Evolutionary conservation across 2,329 filamentous ascomycete species (phyloP).

Genomic region (Xylariaceae sp.): DNA sequence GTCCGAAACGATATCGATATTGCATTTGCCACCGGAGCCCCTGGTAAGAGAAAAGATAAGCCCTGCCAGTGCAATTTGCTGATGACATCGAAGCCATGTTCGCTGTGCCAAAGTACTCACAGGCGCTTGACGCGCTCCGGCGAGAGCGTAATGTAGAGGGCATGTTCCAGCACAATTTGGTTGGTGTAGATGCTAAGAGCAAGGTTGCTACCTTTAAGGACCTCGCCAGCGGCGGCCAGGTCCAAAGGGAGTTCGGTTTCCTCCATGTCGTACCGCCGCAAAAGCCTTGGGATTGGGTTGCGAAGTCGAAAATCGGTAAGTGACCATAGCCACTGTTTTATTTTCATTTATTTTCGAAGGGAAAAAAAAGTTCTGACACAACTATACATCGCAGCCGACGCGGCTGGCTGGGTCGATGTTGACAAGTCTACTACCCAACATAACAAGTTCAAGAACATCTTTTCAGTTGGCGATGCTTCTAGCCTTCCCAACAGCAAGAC

Average conservation of each 20-base stretch:
- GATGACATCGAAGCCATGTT: slow-evolving; percentile 29
- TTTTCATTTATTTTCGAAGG: too few species aligned
- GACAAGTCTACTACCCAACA: slow-evolving; percentile 30
- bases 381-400: slow-evolving; percentile 46
- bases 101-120: slow-evolving; percentile 34
- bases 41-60: slow-evolving; percentile 14
- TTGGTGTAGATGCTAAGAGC: slow-evolving; percentile 30
- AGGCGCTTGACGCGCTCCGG: slow-evolving; percentile 30
- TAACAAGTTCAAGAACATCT: slow-evolving; percentile 34
- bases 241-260: slow-evolving; percentile 31
- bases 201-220: slow-evolving; percentile 32
- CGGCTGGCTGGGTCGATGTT: slow-evolving; percentile 30
- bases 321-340: not conserved
- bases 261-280: slow-evolving; percentile 33
- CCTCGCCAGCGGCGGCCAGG: slow-evolving; percentile 25
- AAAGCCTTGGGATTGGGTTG: slow-evolving; percentile 29
- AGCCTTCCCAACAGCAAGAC: slow-evolving; percentile 39
- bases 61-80: slow-evolving; percentile 3
- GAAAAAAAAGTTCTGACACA: slow-evolving; percentile 16
- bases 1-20: slow-evolving; percentile 28
- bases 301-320: slow-evolving; percentile 33
- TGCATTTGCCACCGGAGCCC: slow-evolving; percentile 31
- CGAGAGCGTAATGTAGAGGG: slow-evolving; percentile 32
- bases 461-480: slow-evolving; percentile 36
- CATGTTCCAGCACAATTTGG: slow-evolving; percentile 35